Evolutionary conservation across 2,329 filamentous ascomycete species (phyloP).

Genomic region (Fusarium floridanum): DNA sequence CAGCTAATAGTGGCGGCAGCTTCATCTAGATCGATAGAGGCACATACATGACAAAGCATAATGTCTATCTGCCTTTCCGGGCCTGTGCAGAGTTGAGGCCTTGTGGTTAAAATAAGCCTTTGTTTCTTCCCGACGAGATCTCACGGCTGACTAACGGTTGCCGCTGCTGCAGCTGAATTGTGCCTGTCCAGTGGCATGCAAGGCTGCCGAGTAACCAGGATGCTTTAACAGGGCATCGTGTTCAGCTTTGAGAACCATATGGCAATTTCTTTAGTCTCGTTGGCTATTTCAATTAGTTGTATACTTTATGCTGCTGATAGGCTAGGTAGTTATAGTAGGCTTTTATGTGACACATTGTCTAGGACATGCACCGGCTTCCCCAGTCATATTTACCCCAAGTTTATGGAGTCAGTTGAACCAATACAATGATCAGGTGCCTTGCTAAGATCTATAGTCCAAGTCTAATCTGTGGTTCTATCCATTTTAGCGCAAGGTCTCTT

Average conservation of each 20-base stretch:
- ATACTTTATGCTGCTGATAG: background rate
- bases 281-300: background rate
- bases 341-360: background rate
- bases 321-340: background rate
- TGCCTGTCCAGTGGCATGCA: background rate
- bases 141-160: background rate
- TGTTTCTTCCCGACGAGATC: fast-evolving
- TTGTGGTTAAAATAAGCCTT: background rate
- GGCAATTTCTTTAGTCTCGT: background rate
- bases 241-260: background rate
- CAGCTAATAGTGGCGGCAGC: background rate
- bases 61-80: background rate
- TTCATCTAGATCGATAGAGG: background rate
- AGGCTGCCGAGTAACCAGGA: background rate
- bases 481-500: fast-evolving
- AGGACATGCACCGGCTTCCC: background rate
- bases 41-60: background rate
- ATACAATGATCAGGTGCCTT: background rate
- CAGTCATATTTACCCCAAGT: background rate
- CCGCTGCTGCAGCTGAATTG: too few species aligned
- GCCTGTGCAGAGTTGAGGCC: too few species aligned
- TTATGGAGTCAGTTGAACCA: background rate
- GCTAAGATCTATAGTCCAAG: background rate
- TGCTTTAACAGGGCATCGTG: background rate
- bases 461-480: background rate